Evolutionary conservation across 768 basidiomycete genomes (phyloP), one percentile per base, ranked within the genome.

Genomic region (Mycena floridula): DNA sequence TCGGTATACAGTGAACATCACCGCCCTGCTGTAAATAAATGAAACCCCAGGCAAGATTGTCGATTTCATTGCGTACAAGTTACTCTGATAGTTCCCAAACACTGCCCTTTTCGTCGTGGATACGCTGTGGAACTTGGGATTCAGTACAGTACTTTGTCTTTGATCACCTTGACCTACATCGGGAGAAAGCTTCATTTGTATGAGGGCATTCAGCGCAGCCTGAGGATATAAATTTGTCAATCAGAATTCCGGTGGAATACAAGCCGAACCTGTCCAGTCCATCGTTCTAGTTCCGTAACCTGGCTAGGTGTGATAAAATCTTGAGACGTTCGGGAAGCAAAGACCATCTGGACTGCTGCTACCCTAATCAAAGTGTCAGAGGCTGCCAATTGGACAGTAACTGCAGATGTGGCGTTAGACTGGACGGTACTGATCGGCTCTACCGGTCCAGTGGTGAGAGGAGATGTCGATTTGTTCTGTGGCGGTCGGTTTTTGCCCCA

Each of bases 301-400:
- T 76, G 66, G 28, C 77, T 67, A 5, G 89, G 88, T 3, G 77
- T 79, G 54, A 91, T 89, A 55, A 90, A 89, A 49, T 76, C 84
- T 50, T 70, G 73, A 22, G 85, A 82, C 32, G 68, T 71, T 39
- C 88, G 77, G 35, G 81, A 74, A n/a, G 88, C 88, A 55, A 87
- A 91, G 4, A 89, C 76, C 76, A 89, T 85, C 47, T 90, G 88
- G 18, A 77, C 77, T 13, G 84, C 82, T 13, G 88, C 84, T n/a
- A 83, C 89, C 53, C 76, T 74, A 54, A 90, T 89, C 45, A 65
- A 58, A 2, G 67, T 57, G 25, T 62, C 58, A 2, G 53, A 52
- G 21, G 50, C 55, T 11, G 58, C 59, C 59, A 53, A 2, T 28
- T 38, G 22, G 30, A 46, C 26, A 24, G 32, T 8, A 32, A 53